A percentile compares a stretch with the other conserved stretches of the same genome.
phyloP scores from a whole-genome alignment of 1,284 basidiomycete species.

The Coriolopsis trogii region DNA sequence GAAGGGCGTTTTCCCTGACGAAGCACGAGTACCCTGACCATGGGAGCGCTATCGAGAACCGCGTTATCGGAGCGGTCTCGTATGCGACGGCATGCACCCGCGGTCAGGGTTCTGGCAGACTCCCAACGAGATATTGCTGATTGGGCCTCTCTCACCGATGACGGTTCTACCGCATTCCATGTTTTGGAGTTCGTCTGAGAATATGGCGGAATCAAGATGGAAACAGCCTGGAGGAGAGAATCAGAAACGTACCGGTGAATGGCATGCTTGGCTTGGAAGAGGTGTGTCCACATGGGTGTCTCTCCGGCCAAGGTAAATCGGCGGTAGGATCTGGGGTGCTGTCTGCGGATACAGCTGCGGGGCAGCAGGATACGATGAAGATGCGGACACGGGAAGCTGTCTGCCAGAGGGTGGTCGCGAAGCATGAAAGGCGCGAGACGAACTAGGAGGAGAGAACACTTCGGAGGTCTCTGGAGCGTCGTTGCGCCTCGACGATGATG shows the following conservation, averaged over 20 bases:
- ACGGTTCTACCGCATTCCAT: background rate
- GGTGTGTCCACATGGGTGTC: background rate
- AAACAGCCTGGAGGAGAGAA: too few relatives aligned
- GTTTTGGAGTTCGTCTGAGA: too few relatives aligned
- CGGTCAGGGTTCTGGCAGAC: background rate
- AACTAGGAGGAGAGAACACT: too few relatives aligned
- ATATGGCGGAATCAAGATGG: too few relatives aligned
- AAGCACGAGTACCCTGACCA: conserved; percentile 6
- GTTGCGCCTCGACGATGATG: too few relatives aligned
- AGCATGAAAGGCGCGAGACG: too few relatives aligned
- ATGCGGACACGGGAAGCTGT: too few relatives aligned
- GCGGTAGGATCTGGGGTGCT: background rate
- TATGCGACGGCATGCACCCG: background rate
- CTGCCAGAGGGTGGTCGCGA: too few relatives aligned
- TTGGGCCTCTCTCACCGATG: background rate
- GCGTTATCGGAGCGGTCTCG: background rate
- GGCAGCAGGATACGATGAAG: too few relatives aligned
- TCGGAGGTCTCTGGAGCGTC: too few relatives aligned
- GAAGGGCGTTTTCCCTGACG: background rate
- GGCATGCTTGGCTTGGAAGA: background rate
- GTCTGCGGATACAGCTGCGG: too few relatives aligned
- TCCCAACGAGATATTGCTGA: too few relatives aligned
- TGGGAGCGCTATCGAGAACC: background rate
- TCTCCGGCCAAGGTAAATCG: background rate
- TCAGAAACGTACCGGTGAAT: background rate